phyloP scores from a whole-genome alignment of 1,284 basidiomycete genomes.

The Pascua guehoae region DNA sequence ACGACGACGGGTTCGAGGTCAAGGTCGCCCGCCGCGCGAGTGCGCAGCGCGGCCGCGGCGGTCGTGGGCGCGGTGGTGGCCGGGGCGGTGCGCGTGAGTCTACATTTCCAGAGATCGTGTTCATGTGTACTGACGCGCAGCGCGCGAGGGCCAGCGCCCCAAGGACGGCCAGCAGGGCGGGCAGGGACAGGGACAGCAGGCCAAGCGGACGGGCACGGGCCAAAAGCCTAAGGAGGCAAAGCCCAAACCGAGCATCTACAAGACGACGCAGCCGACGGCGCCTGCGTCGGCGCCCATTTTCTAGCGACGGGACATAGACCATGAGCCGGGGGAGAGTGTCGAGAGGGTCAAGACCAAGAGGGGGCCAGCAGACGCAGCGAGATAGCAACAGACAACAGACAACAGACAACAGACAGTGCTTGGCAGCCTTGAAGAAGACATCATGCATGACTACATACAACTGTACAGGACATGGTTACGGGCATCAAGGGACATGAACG shows the following conservation, averaged over 20 bases:
- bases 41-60: constrained; percentile 12
- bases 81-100: constrained; percentile 15
- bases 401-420: background rate
- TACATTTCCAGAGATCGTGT: background rate
- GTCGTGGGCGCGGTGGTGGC: constrained; percentile 8
- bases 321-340: background rate
- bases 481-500: background rate
- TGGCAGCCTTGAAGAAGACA: too few species aligned
- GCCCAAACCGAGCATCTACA: constrained; percentile 29
- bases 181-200: too few species aligned
- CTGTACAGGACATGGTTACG: too few species aligned
- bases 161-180: background rate
- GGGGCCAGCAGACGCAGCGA: background rate
- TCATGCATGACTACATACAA: too few species aligned
- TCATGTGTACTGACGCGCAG: constrained; percentile 1
- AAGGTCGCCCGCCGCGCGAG: constrained; percentile 21
- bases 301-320: constrained; percentile 3
- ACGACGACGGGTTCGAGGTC: constrained; percentile 42
- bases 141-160: constrained; percentile 10
- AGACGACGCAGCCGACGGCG: constrained; percentile 16
- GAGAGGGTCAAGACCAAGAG: background rate
- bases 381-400: background rate
- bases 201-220: constrained; percentile 1
- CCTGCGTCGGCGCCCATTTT: constrained; percentile 15
- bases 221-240: constrained; percentile 6